Evolutionary conservation across 805 yeast species (phyloP).

Genomic region (Maudiozyma serrabonitensis): DNA sequence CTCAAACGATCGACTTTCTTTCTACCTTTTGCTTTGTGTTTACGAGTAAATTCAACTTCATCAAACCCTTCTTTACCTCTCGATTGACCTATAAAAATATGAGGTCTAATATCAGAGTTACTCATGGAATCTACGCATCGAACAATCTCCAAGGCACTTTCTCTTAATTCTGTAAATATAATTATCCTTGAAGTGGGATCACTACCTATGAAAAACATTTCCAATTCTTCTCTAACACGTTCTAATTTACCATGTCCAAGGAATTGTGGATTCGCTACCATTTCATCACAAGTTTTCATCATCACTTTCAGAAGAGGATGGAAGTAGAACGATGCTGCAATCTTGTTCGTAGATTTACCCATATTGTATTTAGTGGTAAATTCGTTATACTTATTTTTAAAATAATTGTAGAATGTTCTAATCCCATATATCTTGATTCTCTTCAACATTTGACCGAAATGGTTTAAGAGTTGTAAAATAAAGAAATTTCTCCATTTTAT

Average conservation of each 20-base stretch:
- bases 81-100: conserved; percentile 89
- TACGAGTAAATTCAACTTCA: conserved; percentile 39
- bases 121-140: conserved; percentile 42
- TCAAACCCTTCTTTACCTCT: conserved; percentile 62
- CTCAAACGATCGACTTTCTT: conserved; percentile 30
- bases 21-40: conserved; percentile 36
- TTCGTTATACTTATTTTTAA: conserved; percentile 47
- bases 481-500: conserved; percentile 63
- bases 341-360: conserved; percentile 55
- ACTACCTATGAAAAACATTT: conserved; percentile 40
- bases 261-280: conserved; percentile 30
- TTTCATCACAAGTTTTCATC: conserved; percentile 35
- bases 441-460: conserved; percentile 62
- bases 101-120: conserved; percentile 45
- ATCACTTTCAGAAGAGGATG: conserved; percentile 39
- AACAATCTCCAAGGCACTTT: conserved; percentile 82
- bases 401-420: conserved; percentile 61
- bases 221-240: conserved; percentile 46
- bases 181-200: conserved; percentile 61
- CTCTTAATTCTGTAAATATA: conserved; percentile 80
- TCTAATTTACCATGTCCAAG: conserved; percentile 69
- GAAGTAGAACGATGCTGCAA: conserved; percentile 52
- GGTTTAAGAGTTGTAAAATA: conserved; percentile 45
- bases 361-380: conserved; percentile 47
- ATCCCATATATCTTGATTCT: conserved; percentile 77